Conservation (phyloP, 2,329 filamentous ascomycete species). For the Penicillium sp. region DNA sequence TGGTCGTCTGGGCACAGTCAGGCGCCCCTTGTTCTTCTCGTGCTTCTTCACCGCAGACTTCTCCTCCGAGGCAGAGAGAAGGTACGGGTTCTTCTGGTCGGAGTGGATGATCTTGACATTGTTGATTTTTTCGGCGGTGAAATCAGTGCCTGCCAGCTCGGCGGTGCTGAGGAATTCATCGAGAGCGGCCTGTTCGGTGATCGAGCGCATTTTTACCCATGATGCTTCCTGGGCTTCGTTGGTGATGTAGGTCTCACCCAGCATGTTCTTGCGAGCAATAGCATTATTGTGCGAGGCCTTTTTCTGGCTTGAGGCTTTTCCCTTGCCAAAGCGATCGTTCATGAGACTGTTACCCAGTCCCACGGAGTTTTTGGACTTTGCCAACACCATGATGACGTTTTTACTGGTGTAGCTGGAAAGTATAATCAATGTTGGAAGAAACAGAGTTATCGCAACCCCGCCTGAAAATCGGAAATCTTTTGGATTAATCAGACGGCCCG, state of each 20-base stretch:
- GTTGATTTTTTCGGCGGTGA: constrained; percentile 97
- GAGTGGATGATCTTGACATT: constrained; percentile 98
- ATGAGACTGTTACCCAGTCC: constrained; percentile 96
- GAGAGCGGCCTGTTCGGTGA: constrained; percentile 92
- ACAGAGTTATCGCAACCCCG: constrained; percentile 18
- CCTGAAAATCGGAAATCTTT: constrained; percentile 24
- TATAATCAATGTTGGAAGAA: constrained; percentile 7
- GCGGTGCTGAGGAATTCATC: constrained; percentile 96
- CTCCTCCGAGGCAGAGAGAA: constrained; percentile 82
- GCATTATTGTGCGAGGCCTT: constrained; percentile 58
- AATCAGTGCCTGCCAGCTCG: constrained; percentile 95
- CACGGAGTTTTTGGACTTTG: constrained; percentile 92
- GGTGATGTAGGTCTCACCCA: constrained; percentile 84
- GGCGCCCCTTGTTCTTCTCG: constrained; percentile 65
- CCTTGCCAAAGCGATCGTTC: constrained; percentile 97
- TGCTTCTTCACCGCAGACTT: constrained; percentile 72
- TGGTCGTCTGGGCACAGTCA: constrained; percentile 86
- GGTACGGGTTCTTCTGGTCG: constrained; percentile 91
- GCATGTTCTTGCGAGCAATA: constrained; percentile 65
- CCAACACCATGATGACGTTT: constrained; percentile 57
- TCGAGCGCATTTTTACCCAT: constrained; percentile 99
- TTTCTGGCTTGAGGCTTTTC: constrained; percentile 77
- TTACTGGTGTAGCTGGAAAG: constrained; percentile 7
- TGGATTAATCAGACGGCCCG: constrained; percentile 19
- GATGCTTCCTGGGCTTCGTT: constrained; percentile 85